These are phyloP conservation scores for Penicillium angulare DNA, from an alignment of 495 filamentous ascomycete species.

Conservation along the genomic window DNA sequence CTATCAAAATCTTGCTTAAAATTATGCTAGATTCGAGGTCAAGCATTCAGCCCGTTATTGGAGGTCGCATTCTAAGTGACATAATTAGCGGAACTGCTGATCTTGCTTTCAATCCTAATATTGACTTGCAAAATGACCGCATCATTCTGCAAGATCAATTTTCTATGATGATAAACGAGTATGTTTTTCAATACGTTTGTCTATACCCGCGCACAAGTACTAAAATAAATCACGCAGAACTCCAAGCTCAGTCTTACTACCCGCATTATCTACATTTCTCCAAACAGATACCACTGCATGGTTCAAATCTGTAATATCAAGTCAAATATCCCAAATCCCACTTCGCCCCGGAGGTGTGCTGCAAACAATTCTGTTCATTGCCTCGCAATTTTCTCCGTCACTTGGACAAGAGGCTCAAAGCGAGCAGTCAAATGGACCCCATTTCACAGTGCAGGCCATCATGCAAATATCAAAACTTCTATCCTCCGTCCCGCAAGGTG, in stretches of 20 bases:
- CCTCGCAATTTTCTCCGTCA: slow-evolving; percentile 53
- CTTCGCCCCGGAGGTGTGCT: slow-evolving; percentile 65
- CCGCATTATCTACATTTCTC: slow-evolving; percentile 46
- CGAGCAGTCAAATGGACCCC: slow-evolving; percentile 49
- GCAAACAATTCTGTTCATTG: slow-evolving; percentile 68
- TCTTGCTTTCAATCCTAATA: slow-evolving; percentile 40
- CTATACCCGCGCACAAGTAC: not conserved
- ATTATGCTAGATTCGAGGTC: slow-evolving; percentile 32
- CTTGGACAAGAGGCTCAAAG: slow-evolving; percentile 37
- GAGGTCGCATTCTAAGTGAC: slow-evolving; percentile 45
- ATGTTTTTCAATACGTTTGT: slow-evolving; percentile 11
- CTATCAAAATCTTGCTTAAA: slow-evolving; percentile 26
- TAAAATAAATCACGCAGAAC: slow-evolving; percentile 30
- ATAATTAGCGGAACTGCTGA: slow-evolving; percentile 42
- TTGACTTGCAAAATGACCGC: slow-evolving; percentile 14
- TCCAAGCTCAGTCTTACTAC: slow-evolving; percentile 41
- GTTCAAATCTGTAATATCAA: slow-evolving; percentile 50
- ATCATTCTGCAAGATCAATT: slow-evolving; percentile 28
- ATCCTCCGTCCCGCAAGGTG: slow-evolving; percentile 58
- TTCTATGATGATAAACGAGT: slow-evolving; percentile 43
- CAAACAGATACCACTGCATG: slow-evolving; percentile 44
- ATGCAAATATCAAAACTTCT: slow-evolving; percentile 63
- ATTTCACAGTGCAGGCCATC: slow-evolving; percentile 71
- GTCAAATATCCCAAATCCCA: slow-evolving; percentile 58
- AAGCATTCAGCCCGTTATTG: slow-evolving; percentile 42